Conservation (phyloP, 257 asterid genomes). For the Linaria vulgaris region DNA sequence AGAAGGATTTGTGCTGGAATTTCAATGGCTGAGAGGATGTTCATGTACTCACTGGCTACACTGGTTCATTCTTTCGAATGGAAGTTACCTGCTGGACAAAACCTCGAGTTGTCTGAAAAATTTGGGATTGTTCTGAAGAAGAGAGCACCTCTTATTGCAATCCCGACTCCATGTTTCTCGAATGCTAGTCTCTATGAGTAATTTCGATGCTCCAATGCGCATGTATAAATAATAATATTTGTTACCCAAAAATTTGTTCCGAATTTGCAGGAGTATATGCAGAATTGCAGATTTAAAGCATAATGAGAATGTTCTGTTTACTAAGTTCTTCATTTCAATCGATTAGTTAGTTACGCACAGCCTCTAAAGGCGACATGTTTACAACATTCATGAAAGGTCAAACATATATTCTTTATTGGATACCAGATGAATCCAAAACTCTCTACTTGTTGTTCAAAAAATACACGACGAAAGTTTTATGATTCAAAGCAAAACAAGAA, state of each 20-base stretch:
- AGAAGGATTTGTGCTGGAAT: conserved; percentile 58
- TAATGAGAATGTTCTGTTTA: no score
- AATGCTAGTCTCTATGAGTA: conserved; percentile 37
- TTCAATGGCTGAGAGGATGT: conserved; percentile 50
- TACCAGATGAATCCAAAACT: no score
- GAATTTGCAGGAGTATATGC: background rate
- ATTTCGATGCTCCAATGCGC: background rate
- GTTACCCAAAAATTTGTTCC: background rate
- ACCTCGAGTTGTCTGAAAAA: conserved; percentile 52
- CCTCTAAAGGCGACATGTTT: no score
- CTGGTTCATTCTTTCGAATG: conserved; percentile 72
- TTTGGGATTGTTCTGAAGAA: conserved; percentile 76
- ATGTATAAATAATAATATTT: no score
- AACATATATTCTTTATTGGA: no score
- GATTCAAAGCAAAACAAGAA: no score
- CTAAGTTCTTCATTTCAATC: no score
- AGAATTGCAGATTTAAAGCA: no score
- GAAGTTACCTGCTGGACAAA: conserved; percentile 50
- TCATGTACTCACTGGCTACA: conserved; percentile 51
- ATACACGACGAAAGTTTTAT: no score
- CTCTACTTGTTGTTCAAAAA: no score
- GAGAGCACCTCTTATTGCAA: conserved; percentile 49
- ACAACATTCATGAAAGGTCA: no score
- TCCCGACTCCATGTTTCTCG: conserved; percentile 65
- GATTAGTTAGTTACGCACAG: no score